Evolutionary conservation across 164 flowering plant species (phyloP), one percentile per base, ranked within the genome.

Genomic region (Pachysandra terminalis): DNA sequence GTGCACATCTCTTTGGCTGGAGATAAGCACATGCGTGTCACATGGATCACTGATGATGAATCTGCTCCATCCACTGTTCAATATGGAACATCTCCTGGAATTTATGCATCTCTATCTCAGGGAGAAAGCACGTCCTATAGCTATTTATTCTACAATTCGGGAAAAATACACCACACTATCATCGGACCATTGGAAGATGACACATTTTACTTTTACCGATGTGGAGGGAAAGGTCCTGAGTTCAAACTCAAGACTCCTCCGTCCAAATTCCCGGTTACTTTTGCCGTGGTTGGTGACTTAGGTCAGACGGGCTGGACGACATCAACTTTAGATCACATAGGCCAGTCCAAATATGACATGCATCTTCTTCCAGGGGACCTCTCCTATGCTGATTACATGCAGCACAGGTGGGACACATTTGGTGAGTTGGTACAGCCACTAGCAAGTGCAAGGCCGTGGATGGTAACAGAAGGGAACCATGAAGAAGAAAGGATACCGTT

Each of bases 391-490:
- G 91, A 95, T 84, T 92, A 87, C 70, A 59, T 75, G 62, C 99
- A 95, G 81, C 77, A 65, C 24, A 75, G 69, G 58, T 95, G 99
- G 99, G 99, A 95, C 73, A 84, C 91, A 13, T 95, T 92, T 81
- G 99, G 99, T 59, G 79, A 85, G 77, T 78, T 92, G 67, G 91
- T 95, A 70, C 83, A 95, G 83, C 99, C 99, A 14, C 89, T 90
- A 72, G 97, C 98, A 1, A 95, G 97, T 77, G 70, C 85, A 22
- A 87, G 91, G 78, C 97, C 98, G 8, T 95, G 98, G 99, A 95
- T 95, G 99, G 99, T 92, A 45, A 92, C 97, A 26, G 73, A 95
- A 79, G 98, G 99, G 27, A 92, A 95, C 80, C 98, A 92, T 79
- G 99, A 95, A 80, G 73, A 78, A 73, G 99, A 95, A 76, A 54